phyloP scores from a whole-genome alignment of 371 early-diverging fungal genomes.

The Circinella umbellata region DNA sequence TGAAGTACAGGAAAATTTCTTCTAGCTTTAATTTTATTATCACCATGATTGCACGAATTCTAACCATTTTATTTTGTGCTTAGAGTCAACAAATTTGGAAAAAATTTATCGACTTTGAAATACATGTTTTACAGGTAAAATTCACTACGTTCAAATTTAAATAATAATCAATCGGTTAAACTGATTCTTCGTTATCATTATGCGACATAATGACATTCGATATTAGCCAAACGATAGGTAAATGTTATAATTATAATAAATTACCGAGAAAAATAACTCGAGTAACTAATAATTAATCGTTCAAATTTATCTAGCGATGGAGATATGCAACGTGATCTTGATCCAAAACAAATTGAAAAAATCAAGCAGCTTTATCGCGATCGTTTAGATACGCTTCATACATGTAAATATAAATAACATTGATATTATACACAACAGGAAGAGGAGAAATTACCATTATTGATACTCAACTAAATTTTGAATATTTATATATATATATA shows the following conservation, averaged over 20 bases:
- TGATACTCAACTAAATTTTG: background rate
- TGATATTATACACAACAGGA: no score
- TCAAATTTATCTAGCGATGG: background rate
- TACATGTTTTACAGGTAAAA: constrained; percentile 35
- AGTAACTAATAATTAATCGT: no score
- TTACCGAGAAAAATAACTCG: no score
- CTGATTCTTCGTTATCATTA: no score
- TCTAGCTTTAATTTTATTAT: no score
- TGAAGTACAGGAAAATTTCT: background rate
- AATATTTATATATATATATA: background rate
- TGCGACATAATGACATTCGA: background rate
- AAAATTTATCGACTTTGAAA: constrained; percentile 57
- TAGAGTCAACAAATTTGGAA: constrained; percentile 68
- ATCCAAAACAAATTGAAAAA: constrained; percentile 27
- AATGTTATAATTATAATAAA: constrained; percentile 17
- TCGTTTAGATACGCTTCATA: constrained; percentile 57
- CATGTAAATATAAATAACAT: constrained; percentile 26
- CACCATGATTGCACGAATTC: no score
- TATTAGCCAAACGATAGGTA: constrained; percentile 8
- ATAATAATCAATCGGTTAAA: no score
- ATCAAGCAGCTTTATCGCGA: constrained; percentile 46
- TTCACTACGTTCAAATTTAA: no score
- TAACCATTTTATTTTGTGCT: background rate
- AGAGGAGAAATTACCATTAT: background rate
- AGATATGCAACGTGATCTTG: constrained; percentile 1